Percentiles rank a stretch among this genome's conserved stretches.
Conservation (phyloP, 768 basidiomycete species). For the Coprinopsis strossmayeri region DNA sequence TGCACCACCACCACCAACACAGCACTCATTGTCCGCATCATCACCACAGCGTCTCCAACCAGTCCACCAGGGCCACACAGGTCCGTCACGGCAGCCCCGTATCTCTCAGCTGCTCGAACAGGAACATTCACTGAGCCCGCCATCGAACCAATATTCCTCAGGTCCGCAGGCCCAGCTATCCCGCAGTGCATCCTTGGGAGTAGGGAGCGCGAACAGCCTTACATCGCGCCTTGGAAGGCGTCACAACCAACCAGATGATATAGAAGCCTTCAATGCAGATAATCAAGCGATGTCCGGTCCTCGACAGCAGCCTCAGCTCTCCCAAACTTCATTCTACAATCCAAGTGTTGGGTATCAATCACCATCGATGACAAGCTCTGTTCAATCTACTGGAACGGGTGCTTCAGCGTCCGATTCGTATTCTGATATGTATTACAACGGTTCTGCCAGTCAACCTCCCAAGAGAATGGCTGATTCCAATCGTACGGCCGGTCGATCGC, state of each 20-base stretch:
- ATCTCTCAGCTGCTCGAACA: slow-evolving; percentile 63
- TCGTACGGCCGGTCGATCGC: slow-evolving; percentile 44
- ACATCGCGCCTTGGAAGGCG: slow-evolving; percentile 44
- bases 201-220: slow-evolving; percentile 29
- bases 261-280: slow-evolving; percentile 45
- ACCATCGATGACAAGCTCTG: slow-evolving; percentile 32
- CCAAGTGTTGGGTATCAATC: slow-evolving; percentile 53
- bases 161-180: slow-evolving; percentile 47
- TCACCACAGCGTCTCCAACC: slow-evolving; percentile 43
- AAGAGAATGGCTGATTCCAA: slow-evolving; percentile 52
- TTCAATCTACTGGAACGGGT: slow-evolving; percentile 23
- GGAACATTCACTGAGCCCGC: slow-evolving; percentile 41
- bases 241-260: slow-evolving; percentile 65
- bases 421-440: slow-evolving; percentile 60
- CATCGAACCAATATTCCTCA: slow-evolving; percentile 45
- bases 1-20: slow-evolving; percentile 48
- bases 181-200: slow-evolving; percentile 63
- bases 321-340: slow-evolving; percentile 49
- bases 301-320: slow-evolving; percentile 35
- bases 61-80: slow-evolving; percentile 42
- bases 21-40: slow-evolving; percentile 29
- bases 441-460: slow-evolving; percentile 38
- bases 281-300: slow-evolving; percentile 27
- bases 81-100: slow-evolving; percentile 45
- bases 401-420: slow-evolving; percentile 38